These are phyloP conservation scores for Eragrostis curvula DNA, from an alignment of 176 grass and related monocot species.

Conservation along the genomic window DNA sequence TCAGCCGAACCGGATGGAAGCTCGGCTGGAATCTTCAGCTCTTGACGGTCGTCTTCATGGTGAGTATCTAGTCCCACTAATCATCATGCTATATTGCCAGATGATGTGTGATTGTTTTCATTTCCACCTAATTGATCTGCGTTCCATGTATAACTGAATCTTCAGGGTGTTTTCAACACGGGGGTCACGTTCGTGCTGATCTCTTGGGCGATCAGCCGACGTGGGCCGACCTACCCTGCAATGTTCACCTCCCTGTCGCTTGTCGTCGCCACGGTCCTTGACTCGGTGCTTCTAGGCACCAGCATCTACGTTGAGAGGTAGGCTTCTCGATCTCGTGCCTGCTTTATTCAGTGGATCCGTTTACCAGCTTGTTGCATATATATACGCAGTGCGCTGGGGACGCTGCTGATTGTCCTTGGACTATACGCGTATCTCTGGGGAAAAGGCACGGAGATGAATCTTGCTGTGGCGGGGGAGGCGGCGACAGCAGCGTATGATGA, in stretches of 20 bases:
- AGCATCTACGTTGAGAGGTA: neutral
- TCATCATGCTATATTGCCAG: too few species aligned
- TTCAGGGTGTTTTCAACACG: neutral
- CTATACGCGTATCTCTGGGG: neutral
- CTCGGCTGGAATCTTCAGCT: constrained; percentile 52
- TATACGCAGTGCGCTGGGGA: neutral
- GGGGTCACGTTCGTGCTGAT: neutral
- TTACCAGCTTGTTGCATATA: neutral
- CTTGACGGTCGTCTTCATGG: neutral
- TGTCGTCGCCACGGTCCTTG: neutral
- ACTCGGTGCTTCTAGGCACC: neutral
- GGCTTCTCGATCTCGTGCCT: neutral
- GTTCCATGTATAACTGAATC: too few species aligned
- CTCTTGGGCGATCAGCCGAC: neutral
- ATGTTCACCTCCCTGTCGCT: neutral
- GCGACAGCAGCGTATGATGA: neutral
- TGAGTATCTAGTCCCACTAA: neutral
- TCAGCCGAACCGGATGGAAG: constrained; percentile 39
- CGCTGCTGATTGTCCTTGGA: neutral
- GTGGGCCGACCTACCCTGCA: neutral
- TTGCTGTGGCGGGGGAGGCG: neutral
- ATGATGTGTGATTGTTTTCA: neutral
- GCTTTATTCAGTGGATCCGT: neutral
- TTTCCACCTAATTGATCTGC: neutral
- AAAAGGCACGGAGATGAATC: neutral